Evolutionary conservation across 2,329 filamentous ascomycete species (phyloP).

Genomic region (Bipolaris cookei): DNA sequence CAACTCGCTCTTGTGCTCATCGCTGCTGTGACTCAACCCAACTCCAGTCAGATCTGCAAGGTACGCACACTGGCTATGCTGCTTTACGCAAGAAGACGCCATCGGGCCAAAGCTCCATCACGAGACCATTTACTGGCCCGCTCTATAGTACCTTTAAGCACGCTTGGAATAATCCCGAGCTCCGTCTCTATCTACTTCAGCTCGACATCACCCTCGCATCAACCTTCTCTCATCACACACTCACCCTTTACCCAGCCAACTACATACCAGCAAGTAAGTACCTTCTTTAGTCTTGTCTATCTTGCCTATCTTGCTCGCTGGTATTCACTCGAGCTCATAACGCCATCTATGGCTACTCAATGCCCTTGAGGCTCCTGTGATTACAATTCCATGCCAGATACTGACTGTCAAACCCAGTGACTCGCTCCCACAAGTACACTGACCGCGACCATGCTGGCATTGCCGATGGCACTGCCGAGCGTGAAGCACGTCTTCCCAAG

Average conservation of each 20-base stretch:
- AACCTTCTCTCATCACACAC: slow-evolving; percentile 12
- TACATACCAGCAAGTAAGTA: slow-evolving; percentile 42
- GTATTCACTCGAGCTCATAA: slow-evolving; percentile 12
- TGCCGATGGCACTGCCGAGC: slow-evolving; percentile 72
- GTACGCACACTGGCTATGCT: slow-evolving; percentile 31
- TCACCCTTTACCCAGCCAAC: slow-evolving; percentile 13
- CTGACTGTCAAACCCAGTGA: slow-evolving; percentile 67
- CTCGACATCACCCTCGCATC: slow-evolving; percentile 27
- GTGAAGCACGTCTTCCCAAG: slow-evolving; percentile 79
- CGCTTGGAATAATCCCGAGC: slow-evolving; percentile 23
- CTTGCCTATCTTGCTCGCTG: slow-evolving; percentile 3
- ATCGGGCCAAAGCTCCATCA: slow-evolving; percentile 44
- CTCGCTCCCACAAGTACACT: slow-evolving; percentile 94
- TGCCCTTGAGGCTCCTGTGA: not conserved
- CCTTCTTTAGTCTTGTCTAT: not conserved
- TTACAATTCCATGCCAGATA: not conserved
- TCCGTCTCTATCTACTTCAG: slow-evolving; percentile 40
- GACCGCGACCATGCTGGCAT: slow-evolving; percentile 87
- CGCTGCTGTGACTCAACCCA: slow-evolving; percentile 6
- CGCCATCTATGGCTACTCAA: not conserved
- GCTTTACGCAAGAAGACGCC: slow-evolving; percentile 26
- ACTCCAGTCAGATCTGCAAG: slow-evolving; percentile 31
- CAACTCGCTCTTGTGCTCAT: slow-evolving; percentile 5
- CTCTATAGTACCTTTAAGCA: slow-evolving; percentile 24
- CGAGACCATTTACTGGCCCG: slow-evolving; percentile 45